phyloP scores from a whole-genome alignment of 2,329 filamentous ascomycete species.

The Elsinoe ampelina region DNA sequence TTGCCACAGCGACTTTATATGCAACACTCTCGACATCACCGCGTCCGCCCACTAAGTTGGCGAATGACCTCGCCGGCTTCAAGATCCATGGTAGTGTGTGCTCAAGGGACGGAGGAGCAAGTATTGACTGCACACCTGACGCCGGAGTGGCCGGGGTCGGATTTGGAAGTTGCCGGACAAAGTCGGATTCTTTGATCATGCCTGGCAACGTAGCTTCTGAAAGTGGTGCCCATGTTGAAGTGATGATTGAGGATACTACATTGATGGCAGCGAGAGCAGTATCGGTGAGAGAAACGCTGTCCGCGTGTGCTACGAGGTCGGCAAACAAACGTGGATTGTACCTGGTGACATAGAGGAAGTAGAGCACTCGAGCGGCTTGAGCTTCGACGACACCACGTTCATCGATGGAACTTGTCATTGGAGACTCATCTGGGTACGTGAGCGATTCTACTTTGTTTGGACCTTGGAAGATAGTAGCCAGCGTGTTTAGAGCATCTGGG shows the following conservation, averaged over 20 bases:
- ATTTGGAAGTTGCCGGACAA: constrained; percentile 28
- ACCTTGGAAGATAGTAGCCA: constrained; percentile 49
- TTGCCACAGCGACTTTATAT: constrained; percentile 48
- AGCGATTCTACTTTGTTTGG: constrained; percentile 31
- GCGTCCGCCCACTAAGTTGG: constrained; percentile 49
- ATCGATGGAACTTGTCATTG: constrained; percentile 20
- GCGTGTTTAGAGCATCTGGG: constrained; percentile 44
- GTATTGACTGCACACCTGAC: constrained; percentile 42
- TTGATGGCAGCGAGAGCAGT: constrained; percentile 46
- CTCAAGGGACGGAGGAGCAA: constrained; percentile 42
- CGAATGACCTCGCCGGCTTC: constrained; percentile 47
- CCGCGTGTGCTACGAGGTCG: constrained; percentile 44
- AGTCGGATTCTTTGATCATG: constrained; percentile 22
- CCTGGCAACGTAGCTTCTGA: constrained; percentile 15
- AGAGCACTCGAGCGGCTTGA: constrained; percentile 45
- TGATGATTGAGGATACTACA: constrained; percentile 44
- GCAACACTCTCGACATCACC: constrained; percentile 49
- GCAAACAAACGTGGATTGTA: constrained; percentile 44
- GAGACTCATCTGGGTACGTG: constrained; percentile 26
- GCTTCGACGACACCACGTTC: constrained; percentile 31
- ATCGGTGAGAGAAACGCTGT: constrained; percentile 49
- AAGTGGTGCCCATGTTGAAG: constrained; percentile 43
- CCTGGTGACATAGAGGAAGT: constrained; percentile 42
- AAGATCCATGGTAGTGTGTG: constrained; percentile 48
- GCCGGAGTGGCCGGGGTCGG: constrained; percentile 24